Evolutionary conservation across 73 alveolate genomes (phyloP), one percentile per base, ranked within the genome.

Genomic region (Breviolum minutum): DNA sequence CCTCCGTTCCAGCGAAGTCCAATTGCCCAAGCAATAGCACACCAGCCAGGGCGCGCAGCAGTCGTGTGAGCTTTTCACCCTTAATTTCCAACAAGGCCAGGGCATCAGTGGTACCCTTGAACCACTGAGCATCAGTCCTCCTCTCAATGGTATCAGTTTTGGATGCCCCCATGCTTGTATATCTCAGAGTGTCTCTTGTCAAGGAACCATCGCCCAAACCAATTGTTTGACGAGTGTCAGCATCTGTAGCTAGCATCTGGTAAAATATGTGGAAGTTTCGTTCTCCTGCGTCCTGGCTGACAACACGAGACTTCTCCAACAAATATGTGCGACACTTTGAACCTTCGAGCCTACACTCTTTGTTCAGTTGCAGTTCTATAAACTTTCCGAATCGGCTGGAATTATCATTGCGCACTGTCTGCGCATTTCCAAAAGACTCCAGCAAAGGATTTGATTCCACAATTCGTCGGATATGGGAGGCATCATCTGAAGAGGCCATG

Each of bases 351-450:
- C 95, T 79, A 76, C 97, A 91, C 24, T 79, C 48, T 19, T 24
- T 26, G 97, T 91, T 91, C 63, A 98, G 95, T 84, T 91, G 95
- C 63, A 99, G 95, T 98, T 99, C 99, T 19, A 99, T 99, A 77
- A 98, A 99, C 95, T 99, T 99, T 16, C 99, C 99, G 85, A 99
- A 99, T 48, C 99, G 99, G 73, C 99, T 90, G 61, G 99, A 94
- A 94, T 99, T 99, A 95, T 99, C 99, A 86, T 99, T 99, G 62
- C 99, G 96, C 48, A 99, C 99, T 14, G 99, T 99, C 95, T 99
- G 99, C 62, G 99, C 99, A 94, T 99, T 99, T 24, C 99, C 99
- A 85, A 99, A 99, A 14, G 99, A 99, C 90, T 99, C 99, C 96
- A 99, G 97, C 73, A 99, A 80, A 48, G 99, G 99, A 88, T 99